These are phyloP conservation scores for Quaeritorhiza haematococci DNA, from an alignment of 371 early-diverging fungal species.

Conservation along the genomic window DNA sequence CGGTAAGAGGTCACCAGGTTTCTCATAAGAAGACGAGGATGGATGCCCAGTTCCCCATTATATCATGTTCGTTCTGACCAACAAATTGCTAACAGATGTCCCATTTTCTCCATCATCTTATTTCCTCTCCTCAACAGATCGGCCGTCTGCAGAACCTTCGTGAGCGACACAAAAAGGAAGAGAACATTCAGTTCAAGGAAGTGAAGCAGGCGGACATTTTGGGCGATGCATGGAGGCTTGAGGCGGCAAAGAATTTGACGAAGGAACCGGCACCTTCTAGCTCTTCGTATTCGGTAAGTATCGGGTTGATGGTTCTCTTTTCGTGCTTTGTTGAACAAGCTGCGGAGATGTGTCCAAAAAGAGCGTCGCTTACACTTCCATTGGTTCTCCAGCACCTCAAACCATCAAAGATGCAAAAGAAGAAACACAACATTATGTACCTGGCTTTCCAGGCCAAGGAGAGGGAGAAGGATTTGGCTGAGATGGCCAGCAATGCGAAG, in stretches of 20 bases:
- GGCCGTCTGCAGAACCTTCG: no score
- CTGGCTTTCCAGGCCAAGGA: slow-evolving; percentile 17
- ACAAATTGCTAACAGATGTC: no score
- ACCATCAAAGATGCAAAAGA: slow-evolving; percentile 5
- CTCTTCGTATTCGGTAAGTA: neutral
- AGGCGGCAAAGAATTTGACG: slow-evolving; percentile 11
- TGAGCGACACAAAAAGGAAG: slow-evolving; percentile 8
- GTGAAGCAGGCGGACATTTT: slow-evolving; percentile 16
- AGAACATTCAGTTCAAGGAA: slow-evolving; percentile 15
- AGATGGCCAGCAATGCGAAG: slow-evolving; percentile 8
- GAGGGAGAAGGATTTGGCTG: slow-evolving; percentile 7
- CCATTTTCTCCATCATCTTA: no score
- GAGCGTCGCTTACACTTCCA: neutral
- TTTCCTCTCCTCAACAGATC: no score
- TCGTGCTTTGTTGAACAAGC: neutral
- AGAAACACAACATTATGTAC: slow-evolving; percentile 22
- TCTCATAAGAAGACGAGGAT: no score
- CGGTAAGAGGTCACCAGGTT: no score
- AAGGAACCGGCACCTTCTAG: slow-evolving; percentile 6
- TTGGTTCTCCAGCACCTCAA: slow-evolving; percentile 9
- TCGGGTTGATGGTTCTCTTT: neutral
- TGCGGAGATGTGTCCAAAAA: neutral
- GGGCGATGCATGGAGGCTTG: slow-evolving; percentile 14
- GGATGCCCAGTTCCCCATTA: no score
- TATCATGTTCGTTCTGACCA: no score